Percentiles rank a stretch among this genome's conserved stretches.
phyloP scores from a whole-genome alignment of 2,329 filamentous ascomycete genomes.

The Talaromyces islandicus region DNA sequence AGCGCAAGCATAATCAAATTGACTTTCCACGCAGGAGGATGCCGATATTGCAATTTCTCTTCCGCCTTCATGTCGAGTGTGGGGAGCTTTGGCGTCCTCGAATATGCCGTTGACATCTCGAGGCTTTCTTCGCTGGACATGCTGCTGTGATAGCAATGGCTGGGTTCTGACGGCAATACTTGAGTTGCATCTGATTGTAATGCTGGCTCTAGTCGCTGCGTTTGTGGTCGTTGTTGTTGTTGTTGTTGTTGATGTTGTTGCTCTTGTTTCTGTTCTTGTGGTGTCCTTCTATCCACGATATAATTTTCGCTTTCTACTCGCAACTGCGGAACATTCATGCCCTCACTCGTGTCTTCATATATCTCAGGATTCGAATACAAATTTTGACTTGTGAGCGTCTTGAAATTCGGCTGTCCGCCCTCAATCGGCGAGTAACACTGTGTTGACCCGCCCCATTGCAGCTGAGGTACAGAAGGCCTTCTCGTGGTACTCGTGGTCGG shows the following conservation, averaged over 20 bases:
- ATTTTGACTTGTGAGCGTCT: neutral
- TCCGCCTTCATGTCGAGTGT: neutral
- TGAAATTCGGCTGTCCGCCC: neutral
- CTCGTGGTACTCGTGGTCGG: neutral
- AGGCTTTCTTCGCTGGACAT: conserved; percentile 1
- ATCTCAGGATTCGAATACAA: neutral
- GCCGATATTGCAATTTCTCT: neutral
- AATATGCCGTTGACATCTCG: neutral
- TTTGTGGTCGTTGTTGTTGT: neutral
- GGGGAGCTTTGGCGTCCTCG: neutral
- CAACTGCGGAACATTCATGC: neutral
- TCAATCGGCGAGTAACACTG: conserved; percentile 4
- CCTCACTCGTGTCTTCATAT: neutral
- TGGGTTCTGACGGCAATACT: neutral
- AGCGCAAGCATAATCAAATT: neutral
- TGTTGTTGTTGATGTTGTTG: neutral
- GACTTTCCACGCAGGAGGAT: neutral
- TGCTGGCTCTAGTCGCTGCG: neutral
- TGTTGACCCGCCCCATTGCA: neutral
- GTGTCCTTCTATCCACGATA: neutral
- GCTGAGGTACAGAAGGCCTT: neutral
- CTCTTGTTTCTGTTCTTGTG: neutral
- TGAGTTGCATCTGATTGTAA: neutral
- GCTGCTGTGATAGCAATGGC: neutral
- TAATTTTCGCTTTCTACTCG: neutral